Evolutionary conservation across 352 stramenopile species (phyloP).

Genomic region (Globisporangium lucens): DNA sequence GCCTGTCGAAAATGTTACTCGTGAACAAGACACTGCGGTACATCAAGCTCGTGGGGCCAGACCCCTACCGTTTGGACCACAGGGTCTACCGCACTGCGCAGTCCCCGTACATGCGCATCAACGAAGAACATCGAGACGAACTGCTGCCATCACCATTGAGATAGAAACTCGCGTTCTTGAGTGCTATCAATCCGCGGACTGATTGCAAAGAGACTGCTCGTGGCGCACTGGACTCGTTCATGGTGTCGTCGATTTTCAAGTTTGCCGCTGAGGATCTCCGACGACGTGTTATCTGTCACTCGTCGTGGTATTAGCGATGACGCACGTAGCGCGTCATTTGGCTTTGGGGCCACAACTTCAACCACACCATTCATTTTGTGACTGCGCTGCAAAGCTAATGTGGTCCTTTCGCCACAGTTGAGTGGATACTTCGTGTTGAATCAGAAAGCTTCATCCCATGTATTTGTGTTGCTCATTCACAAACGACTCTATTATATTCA

Average conservation of each 20-base stretch:
- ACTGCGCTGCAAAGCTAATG: too few species aligned
- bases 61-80: neutral
- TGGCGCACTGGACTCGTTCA: neutral
- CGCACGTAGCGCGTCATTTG: too few species aligned
- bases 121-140: slow-evolving; percentile 1
- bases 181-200: neutral
- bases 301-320: too few species aligned
- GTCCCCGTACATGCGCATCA: neutral
- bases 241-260: slow-evolving; percentile 10
- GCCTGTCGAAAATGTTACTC: neutral
- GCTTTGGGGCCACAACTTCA: too few species aligned
- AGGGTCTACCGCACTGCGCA: neutral
- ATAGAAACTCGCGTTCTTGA: slow-evolving; percentile 8
- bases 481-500: neutral
- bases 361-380: too few species aligned
- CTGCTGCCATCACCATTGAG: neutral
- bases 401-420: too few species aligned
- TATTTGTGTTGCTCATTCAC: too few species aligned
- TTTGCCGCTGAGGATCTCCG: slow-evolving; percentile 6
- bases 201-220: neutral
- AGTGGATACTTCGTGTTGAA: too few species aligned
- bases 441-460: too few species aligned
- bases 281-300: slow-evolving; percentile 3
- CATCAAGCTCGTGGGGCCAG: neutral
- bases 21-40: slow-evolving; percentile 10